These are phyloP conservation scores for Colletotrichum brevisporum DNA, from an alignment of 2,329 filamentous ascomycete species.

Conservation along the genomic window DNA sequence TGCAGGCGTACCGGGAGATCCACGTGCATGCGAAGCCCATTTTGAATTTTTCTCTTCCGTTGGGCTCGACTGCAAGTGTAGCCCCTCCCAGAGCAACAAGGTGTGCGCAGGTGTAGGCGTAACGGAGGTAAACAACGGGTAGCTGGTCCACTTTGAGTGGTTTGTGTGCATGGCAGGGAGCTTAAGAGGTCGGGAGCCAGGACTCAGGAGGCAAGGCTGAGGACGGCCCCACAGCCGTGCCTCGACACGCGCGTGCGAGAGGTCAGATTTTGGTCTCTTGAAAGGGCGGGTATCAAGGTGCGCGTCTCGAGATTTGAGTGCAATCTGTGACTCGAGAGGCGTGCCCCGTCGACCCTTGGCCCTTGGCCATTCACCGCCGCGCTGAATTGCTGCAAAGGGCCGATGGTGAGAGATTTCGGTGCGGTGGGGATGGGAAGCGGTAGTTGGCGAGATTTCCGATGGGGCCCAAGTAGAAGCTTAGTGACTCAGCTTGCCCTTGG, in stretches of 20 bases:
- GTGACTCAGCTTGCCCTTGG: conserved; percentile 32
- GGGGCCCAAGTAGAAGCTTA: conserved; percentile 18
- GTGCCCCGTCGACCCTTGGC: neutral
- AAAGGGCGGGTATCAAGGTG: conserved; percentile 30
- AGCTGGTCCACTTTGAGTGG: conserved; percentile 32
- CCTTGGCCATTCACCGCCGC: conserved; percentile 18
- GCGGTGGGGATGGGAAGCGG: conserved; percentile 32
- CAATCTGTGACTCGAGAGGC: conserved; percentile 13
- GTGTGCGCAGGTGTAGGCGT: conserved; percentile 5
- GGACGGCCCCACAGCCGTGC: conserved; percentile 26
- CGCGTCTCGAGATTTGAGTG: conserved; percentile 10
- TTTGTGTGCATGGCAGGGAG: conserved; percentile 30
- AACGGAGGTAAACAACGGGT: conserved; percentile 24
- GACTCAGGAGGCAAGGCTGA: conserved; percentile 39
- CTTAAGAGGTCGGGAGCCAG: conserved; percentile 25
- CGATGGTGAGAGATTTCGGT: conserved; percentile 37
- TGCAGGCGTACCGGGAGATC: conserved; percentile 34
- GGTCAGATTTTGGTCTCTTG: conserved; percentile 3
- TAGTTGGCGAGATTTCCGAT: conserved; percentile 35
- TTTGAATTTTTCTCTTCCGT: conserved; percentile 26
- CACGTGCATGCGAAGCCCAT: conserved; percentile 26
- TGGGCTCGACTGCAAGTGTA: conserved; percentile 2
- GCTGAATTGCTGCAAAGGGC: conserved; percentile 32
- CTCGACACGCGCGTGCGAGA: conserved; percentile 14
- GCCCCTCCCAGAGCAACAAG: conserved; percentile 15